phyloP scores from a whole-genome alignment of 1,284 basidiomycete genomes.

The Austropuccinia psidii region DNA sequence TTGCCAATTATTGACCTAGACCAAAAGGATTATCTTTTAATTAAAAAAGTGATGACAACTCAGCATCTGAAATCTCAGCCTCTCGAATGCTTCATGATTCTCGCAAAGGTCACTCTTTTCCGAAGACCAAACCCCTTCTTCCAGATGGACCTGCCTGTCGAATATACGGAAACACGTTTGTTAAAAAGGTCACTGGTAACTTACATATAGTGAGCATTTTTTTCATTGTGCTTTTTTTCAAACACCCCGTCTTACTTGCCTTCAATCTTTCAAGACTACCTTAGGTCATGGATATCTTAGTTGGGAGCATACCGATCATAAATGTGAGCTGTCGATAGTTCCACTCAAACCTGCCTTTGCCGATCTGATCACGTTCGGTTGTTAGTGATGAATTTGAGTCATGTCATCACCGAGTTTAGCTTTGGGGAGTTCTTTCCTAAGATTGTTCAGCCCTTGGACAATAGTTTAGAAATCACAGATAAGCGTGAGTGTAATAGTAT shows the following conservation, averaged over 20 bases:
- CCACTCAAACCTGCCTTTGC: neutral
- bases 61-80: constrained; percentile 42
- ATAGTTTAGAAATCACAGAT: constrained; percentile 62
- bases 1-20: neutral
- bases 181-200: constrained; percentile 77
- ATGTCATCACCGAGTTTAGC: constrained; percentile 92
- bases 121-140: constrained; percentile 64
- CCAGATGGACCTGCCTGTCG: constrained; percentile 66
- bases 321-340: constrained; percentile 51
- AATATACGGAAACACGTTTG: constrained; percentile 71
- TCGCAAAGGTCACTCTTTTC: constrained; percentile 49
- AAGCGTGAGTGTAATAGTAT: constrained; percentile 57
- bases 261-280: constrained; percentile 55
- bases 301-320: constrained; percentile 76
- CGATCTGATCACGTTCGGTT: neutral
- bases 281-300: constrained; percentile 88
- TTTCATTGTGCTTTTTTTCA: neutral
- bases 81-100: constrained; percentile 38
- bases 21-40: neutral
- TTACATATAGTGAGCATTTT: constrained; percentile 46
- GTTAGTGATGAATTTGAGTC: constrained; percentile 88
- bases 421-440: constrained; percentile 95
- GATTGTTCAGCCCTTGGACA: constrained; percentile 84
- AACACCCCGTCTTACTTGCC: neutral
- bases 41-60: neutral